These are phyloP conservation scores for Geotrichum fermentans DNA, from an alignment of 1,139 yeast species.

Conservation along the genomic window DNA sequence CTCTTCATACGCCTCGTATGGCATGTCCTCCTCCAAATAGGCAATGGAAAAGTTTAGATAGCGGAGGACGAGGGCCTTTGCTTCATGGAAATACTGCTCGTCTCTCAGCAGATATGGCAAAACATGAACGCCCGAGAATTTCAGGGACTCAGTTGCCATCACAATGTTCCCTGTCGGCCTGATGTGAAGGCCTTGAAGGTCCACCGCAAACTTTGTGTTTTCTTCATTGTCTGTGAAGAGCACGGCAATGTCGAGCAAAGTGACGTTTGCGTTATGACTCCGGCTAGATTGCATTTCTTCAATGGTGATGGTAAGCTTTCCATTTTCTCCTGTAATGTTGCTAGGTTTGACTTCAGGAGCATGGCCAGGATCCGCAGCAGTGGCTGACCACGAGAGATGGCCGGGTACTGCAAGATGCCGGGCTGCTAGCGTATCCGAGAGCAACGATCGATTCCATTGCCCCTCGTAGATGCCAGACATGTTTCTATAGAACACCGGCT, in stretches of 20 bases:
- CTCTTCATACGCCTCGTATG: conserved; percentile 25
- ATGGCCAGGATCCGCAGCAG: background rate
- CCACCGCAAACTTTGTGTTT: conserved; percentile 33
- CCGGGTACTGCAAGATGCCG: conserved; percentile 6
- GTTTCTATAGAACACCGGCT: conserved; percentile 24
- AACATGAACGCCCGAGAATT: conserved; percentile 60
- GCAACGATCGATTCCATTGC: conserved; percentile 22
- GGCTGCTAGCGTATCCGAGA: conserved; percentile 13
- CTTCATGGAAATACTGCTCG: conserved; percentile 42
- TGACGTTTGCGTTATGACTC: conserved; percentile 23
- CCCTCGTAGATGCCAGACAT: conserved; percentile 28
- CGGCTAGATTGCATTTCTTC: conserved; percentile 20
- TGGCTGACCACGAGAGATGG: background rate
- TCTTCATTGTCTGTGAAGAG: conserved; percentile 24
- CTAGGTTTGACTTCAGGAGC: background rate
- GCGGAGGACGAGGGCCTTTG: conserved; percentile 41
- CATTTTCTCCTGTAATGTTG: conserved; percentile 24
- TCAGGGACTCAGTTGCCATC: conserved; percentile 61
- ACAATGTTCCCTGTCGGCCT: conserved; percentile 67
- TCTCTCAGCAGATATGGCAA: conserved; percentile 48
- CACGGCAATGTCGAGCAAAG: conserved; percentile 26
- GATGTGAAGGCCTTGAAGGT: conserved; percentile 64
- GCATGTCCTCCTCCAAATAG: conserved; percentile 27
- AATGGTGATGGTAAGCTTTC: conserved; percentile 23
- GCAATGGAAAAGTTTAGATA: conserved; percentile 41